Evolutionary conservation across 345 rosid genomes (phyloP).

Genomic region (Ailanthus altissimus): DNA sequence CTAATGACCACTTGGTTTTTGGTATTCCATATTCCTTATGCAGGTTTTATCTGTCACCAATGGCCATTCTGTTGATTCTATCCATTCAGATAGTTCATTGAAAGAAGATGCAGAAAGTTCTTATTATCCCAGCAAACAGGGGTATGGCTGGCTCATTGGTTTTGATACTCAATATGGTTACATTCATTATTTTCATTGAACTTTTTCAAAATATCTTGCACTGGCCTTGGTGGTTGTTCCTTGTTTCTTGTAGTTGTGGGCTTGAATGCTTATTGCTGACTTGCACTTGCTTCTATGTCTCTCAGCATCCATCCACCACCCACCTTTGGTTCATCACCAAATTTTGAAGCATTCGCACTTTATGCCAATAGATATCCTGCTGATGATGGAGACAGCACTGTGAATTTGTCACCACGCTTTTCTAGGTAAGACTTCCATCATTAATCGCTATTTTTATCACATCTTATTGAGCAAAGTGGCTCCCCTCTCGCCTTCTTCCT

Average conservation of each 20-base stretch:
- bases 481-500: neutral
- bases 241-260: constrained; percentile 8
- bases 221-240: neutral
- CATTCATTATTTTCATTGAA: constrained; percentile 6
- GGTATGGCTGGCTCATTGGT: constrained; percentile 38
- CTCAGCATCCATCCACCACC: constrained; percentile 83
- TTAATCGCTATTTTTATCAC: constrained; percentile 3
- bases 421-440: constrained; percentile 34
- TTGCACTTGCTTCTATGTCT: constrained; percentile 25
- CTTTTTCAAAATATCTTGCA: neutral
- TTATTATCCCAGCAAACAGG: constrained; percentile 49
- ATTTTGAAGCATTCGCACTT: constrained; percentile 62
- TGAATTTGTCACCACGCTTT: constrained; percentile 40
- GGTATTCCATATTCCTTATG: constrained; percentile 6
- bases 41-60: constrained; percentile 63
- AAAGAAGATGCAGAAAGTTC: constrained; percentile 83
- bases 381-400: constrained; percentile 63
- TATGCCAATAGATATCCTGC: constrained; percentile 48
- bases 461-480: constrained; percentile 4
- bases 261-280: constrained; percentile 11
- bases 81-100: constrained; percentile 51
- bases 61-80: constrained; percentile 49
- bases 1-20: neutral
- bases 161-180: neutral
- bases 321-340: constrained; percentile 88